Evolutionary conservation across 2,329 filamentous ascomycete genomes (phyloP).

Genomic region (Dactylellina leptospora): DNA sequence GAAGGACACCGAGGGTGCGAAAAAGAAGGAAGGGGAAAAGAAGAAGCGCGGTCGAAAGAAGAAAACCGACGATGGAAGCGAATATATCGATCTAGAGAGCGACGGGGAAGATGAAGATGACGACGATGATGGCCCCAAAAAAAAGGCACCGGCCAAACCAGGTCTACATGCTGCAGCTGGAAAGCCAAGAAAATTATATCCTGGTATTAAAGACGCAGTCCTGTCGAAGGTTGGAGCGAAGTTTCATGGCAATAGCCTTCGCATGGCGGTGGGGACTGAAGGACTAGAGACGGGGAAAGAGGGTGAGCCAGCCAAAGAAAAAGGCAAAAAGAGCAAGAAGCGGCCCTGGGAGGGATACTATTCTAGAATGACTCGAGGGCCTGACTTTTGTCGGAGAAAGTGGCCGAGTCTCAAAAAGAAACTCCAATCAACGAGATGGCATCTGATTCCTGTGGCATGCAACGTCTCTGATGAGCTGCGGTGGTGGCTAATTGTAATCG

Average conservation of each 20-base stretch:
- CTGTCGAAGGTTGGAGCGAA: background rate
- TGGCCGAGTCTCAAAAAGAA: constrained; percentile 31
- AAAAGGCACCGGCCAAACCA: background rate
- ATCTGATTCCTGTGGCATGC: constrained; percentile 35
- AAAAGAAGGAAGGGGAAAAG: background rate
- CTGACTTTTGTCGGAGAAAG: constrained; percentile 20
- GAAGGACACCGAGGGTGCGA: background rate
- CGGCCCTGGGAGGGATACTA: constrained; percentile 4
- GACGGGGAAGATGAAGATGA: background rate
- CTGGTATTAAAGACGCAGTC: background rate
- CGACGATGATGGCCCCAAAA: background rate
- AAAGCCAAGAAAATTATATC: background rate
- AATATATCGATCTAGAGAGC: background rate
- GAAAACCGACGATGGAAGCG: background rate
- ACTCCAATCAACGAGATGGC: constrained; percentile 29
- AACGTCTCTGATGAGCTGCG: constrained; percentile 30
- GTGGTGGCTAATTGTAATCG: constrained; percentile 44
- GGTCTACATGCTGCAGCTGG: background rate
- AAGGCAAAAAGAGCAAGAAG: background rate
- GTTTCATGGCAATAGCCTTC: background rate
- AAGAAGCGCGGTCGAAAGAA: no score
- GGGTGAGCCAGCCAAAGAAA: background rate
- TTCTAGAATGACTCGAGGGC: background rate
- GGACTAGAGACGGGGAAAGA: no score
- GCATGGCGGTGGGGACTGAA: no score